Base-by-base conservation (phyloP, 2,329 filamentous ascomycete genomes). In the Pyrenophora seminiperda region DNA sequence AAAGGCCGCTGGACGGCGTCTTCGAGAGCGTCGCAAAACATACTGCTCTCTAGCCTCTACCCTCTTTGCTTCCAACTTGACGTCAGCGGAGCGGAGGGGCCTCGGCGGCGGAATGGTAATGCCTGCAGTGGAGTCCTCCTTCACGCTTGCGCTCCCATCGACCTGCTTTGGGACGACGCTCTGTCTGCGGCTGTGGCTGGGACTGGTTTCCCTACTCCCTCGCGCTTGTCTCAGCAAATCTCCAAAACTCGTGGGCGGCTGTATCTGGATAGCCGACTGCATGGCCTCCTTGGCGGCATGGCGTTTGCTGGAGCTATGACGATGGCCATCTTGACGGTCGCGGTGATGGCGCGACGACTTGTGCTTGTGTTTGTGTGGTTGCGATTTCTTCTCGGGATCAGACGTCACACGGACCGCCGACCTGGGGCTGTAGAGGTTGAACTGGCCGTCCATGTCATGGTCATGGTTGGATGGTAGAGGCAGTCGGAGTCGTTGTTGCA, bases 191-290 rank as follows among this genome's bases (percentile, higher is more conserved):
- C 68, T 70, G 27, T 65, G 61, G 22, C 61, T 64, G 2, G 67
- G 63, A n/a, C 65, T 68, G 13, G 56, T 65, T 14, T 66, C 53
- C 34, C 63, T 63, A 36, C 66, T 72, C 10, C 65, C 61, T 44
- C 65, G 67, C 4, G 65, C 66, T 47, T 71, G 70, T 38, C 73
- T 74, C 47, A 77, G 57, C 14, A 77, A 56, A 40, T 73, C 70
- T 24, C 76, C 75, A 54, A 78, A 76, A 59, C 73, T 76, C 11
- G 76, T 74, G 1, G 75, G 76, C 4, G 75, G 72, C 47, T 75
- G 71, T 31, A 76, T 65, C 52, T 77, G 75, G 5, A 76, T 69
- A 7, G 76, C 75, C 14, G 75, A 77, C 52, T 77, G 74, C 22
- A 77, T 73, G 1, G 70, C 72, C 51, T 77, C 74, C 56, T 75